Evolutionary conservation across 1,284 basidiomycete species (phyloP).

Genomic region (Austropuccinia psidii): DNA sequence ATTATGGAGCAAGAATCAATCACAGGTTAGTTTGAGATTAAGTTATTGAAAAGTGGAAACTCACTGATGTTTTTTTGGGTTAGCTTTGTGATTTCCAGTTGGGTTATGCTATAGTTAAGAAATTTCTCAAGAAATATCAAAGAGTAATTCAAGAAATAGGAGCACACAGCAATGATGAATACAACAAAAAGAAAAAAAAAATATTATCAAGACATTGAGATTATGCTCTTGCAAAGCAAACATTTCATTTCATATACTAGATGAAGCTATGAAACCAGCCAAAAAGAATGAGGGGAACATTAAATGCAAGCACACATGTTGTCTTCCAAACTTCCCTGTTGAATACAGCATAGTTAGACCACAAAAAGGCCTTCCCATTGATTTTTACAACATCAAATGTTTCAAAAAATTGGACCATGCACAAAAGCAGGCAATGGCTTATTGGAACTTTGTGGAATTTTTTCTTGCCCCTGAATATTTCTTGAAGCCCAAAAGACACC

Average conservation of each 20-base stretch:
- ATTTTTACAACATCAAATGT: not conserved
- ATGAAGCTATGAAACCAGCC: not conserved
- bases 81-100: not conserved
- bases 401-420: not conserved
- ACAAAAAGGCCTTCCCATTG: not conserved
- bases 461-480: too few relatives aligned
- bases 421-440: not conserved
- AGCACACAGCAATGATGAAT: not conserved
- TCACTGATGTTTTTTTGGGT: too few relatives aligned
- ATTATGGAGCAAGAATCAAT: too few relatives aligned
- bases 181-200: too few relatives aligned
- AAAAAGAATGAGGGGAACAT: not conserved
- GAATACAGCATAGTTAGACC: not conserved
- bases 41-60: too few relatives aligned
- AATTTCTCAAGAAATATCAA: not conserved
- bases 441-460: not conserved
- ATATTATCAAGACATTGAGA: too few relatives aligned
- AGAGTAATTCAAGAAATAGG: not conserved
- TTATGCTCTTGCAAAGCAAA: too few relatives aligned
- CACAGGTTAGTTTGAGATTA: too few relatives aligned
- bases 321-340: not conserved
- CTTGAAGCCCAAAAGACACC: not conserved
- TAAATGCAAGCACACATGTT: not conserved
- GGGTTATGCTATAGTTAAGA: not conserved
- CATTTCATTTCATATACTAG: not conserved